A percentile compares a stretch with the other conserved stretches of the same genome.
phyloP scores from a whole-genome alignment of 345 rosid species.

The Eucalyptus microcorys region DNA sequence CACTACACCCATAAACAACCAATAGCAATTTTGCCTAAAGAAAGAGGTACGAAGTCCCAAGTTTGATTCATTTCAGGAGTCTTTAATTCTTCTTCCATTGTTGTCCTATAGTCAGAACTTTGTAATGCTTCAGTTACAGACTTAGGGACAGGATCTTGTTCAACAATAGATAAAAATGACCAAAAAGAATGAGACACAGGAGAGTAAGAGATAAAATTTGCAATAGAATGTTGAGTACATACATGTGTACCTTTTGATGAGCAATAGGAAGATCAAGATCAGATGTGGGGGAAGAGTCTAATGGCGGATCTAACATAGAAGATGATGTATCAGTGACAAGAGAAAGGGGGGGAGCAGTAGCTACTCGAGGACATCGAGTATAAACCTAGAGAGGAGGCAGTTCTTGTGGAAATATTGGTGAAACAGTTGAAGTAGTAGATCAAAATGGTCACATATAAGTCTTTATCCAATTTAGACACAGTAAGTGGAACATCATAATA shows the following conservation, averaged over 20 bases:
- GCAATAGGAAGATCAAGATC: too few species aligned
- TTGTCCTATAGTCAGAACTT: background rate
- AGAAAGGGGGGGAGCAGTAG: too few species aligned
- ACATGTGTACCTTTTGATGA: too few species aligned
- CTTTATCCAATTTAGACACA: background rate
- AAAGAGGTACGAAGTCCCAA: background rate
- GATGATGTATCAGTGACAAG: too few species aligned
- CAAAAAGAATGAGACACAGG: background rate
- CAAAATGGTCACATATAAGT: too few species aligned
- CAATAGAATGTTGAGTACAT: background rate
- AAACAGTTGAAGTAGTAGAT: too few species aligned
- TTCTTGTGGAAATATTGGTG: too few species aligned
- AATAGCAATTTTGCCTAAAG: too few species aligned
- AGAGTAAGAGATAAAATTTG: background rate
- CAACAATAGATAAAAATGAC: background rate
- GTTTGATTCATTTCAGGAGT: background rate
- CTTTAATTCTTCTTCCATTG: background rate
- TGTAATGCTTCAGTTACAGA: background rate
- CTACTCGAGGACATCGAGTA: too few species aligned
- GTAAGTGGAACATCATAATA: background rate
- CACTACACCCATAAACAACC: accelerated
- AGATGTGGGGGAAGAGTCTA: too few species aligned
- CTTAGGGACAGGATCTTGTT: background rate
- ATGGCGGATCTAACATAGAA: too few species aligned
- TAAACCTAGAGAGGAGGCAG: too few species aligned